Conservation (phyloP, 495 filamentous ascomycete genomes). For the Bombardia bombarda region DNA sequence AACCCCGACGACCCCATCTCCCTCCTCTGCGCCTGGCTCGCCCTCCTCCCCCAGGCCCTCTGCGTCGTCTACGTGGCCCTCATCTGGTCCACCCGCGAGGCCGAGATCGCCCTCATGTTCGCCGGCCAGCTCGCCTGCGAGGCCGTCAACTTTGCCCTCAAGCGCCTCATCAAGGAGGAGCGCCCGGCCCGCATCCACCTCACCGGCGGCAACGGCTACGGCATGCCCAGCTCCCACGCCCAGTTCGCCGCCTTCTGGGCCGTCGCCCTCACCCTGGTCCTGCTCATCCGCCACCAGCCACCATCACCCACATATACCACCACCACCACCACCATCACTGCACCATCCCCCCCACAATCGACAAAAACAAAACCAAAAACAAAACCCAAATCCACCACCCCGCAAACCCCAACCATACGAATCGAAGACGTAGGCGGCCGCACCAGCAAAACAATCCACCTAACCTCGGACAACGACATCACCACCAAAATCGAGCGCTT, state of each 20-base stretch:
- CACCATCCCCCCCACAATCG: neutral
- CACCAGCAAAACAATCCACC: neutral
- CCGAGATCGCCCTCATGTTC: conserved; percentile 87
- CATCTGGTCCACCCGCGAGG: conserved; percentile 81
- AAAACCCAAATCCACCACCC: neutral
- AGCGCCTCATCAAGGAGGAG: conserved; percentile 86
- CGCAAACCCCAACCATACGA: no score
- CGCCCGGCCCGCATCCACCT: conserved; percentile 71
- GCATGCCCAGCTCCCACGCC: conserved; percentile 97
- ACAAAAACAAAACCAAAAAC: neutral
- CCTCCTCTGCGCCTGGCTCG: conserved; percentile 83
- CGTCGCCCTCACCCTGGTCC: conserved; percentile 70
- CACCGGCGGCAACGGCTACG: conserved; percentile 74
- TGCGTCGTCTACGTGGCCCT: conserved; percentile 84
- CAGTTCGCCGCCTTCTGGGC: conserved; percentile 92
- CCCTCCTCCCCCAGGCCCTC: conserved; percentile 85
- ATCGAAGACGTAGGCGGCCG: neutral
- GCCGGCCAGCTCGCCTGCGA: conserved; percentile 89
- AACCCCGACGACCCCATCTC: conserved; percentile 82
- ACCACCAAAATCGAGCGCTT: conserved; percentile 19
- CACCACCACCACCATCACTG: neutral
- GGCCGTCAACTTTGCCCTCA: conserved; percentile 83
- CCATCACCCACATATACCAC: conserved; percentile 23
- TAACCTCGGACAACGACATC: neutral
- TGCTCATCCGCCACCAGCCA: conserved; percentile 68